Conservation (phyloP, 805 yeast species). For the Candida khao-thaluensis region DNA sequence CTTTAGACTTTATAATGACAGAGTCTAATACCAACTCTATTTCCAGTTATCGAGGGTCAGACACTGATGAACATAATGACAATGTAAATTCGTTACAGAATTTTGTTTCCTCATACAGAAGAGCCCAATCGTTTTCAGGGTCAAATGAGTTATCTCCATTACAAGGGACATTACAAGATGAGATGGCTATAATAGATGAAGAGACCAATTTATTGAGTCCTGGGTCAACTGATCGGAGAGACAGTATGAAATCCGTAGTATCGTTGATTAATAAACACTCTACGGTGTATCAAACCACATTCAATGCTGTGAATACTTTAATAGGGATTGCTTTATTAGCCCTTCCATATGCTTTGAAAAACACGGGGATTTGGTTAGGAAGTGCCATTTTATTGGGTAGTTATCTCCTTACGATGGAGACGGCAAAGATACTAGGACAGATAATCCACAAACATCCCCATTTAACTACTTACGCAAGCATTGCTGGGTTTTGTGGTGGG, state of each 20-base stretch:
- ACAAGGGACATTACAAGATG: slow-evolving; percentile 14
- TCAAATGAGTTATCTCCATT: slow-evolving; percentile 17
- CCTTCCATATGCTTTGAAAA: slow-evolving; percentile 64
- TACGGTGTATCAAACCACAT: slow-evolving; percentile 67
- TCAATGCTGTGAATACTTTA: slow-evolving; percentile 68
- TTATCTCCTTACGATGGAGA: slow-evolving; percentile 50
- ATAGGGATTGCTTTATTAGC: slow-evolving; percentile 77
- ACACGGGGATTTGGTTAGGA: slow-evolving; percentile 68
- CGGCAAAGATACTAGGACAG: slow-evolving; percentile 55
- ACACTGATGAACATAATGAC: slow-evolving; percentile 18
- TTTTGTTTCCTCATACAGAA: slow-evolving; percentile 39
- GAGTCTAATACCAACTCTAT: no score
- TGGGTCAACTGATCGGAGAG: slow-evolving; percentile 8
- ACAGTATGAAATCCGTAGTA: slow-evolving; percentile 13
- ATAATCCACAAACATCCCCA: slow-evolving; percentile 41
- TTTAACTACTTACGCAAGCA: slow-evolving; percentile 57
- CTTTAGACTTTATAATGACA: no score
- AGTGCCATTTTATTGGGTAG: slow-evolving; percentile 39
- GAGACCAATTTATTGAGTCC: slow-evolving; percentile 13
- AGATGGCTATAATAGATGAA: slow-evolving; percentile 13
- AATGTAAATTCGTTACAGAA: slow-evolving; percentile 32
- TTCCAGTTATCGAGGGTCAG: no score
- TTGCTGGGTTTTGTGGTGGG: slow-evolving; percentile 54
- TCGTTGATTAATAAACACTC: slow-evolving; percentile 30
- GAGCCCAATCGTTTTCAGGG: slow-evolving; percentile 35